Base-by-base conservation (phyloP, 108 stramenopile genomes). In the Discostella pseudostelligera region DNA sequence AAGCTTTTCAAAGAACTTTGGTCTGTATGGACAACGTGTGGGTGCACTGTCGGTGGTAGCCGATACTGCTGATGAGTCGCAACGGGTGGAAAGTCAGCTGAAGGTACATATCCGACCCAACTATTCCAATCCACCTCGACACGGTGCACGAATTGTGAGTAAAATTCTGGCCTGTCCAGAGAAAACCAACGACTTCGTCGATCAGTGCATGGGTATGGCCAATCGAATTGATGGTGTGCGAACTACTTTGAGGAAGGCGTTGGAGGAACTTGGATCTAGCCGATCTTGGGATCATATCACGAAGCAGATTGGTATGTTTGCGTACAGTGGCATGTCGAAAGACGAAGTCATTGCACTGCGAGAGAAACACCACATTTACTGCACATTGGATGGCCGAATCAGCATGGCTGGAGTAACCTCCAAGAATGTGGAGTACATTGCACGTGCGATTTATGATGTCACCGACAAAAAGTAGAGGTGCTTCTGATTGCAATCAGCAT, bases 1-100 rank as follows among this genome's bases (percentile, higher is more conserved):
- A 83, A 90, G 88, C 69, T 99, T 96, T 64, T 94, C 97, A 36
- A 99, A 99, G 81, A 99, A 99, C 85, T 99, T 99, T 72, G 99
- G 99, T 16, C 86, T 99, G 29, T 99, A 99, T 76, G 99, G 99
- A 53, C 91, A 99, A 69, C 81, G 99, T 49, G 82, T 97, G 17
- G 99, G 99, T 17, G 83, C 96, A 8, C 81, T 99, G 37, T 94
- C 92, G 8, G 87, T 97, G 2, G 97, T 99, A 37, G 93, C 90
- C 21, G 71, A 66, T 26, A 66, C 83, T 60, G 69, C 67, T 19
- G 98, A 98, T 3, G 97, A 99, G 84, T 96, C 94, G 50, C 88
- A 84, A 59, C 82, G 95, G 45, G 96, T 99, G 10, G 68, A 75
- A 26, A 96, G 94, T 39, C 98, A 98, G 85, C 79, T 99, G 62